These are phyloP conservation scores for Podospora tetraspora DNA, from an alignment of 495 filamentous ascomycete species.

Conservation along the genomic window DNA sequence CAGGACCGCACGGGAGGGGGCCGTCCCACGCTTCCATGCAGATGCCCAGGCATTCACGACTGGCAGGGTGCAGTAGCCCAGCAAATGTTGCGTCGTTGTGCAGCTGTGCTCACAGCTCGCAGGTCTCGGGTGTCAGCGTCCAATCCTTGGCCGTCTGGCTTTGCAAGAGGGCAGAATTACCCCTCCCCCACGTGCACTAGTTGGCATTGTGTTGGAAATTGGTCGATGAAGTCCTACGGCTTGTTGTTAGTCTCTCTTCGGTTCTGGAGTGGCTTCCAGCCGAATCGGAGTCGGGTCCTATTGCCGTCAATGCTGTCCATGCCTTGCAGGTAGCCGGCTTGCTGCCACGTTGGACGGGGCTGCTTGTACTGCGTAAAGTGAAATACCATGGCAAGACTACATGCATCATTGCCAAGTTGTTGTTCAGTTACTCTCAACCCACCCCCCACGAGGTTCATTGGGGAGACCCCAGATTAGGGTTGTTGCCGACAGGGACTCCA, in stretches of 20 bases:
- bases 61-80: background rate
- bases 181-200: background rate
- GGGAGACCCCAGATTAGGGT: background rate
- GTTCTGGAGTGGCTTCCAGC: too few species aligned
- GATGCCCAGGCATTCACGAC: background rate
- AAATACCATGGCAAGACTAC: too few species aligned
- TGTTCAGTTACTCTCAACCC: too few species aligned
- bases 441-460: too few species aligned
- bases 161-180: background rate
- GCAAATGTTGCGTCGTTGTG: slow-evolving; percentile 1
- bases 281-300: too few species aligned
- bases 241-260: too few species aligned
- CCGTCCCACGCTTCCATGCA: background rate
- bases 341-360: too few species aligned
- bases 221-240: background rate
- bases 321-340: too few species aligned
- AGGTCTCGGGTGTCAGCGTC: background rate
- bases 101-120: background rate
- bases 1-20: background rate
- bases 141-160: background rate
- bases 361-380: too few species aligned
- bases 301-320: too few species aligned
- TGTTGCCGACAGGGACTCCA: too few species aligned
- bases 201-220: background rate
- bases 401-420: too few species aligned